Evolutionary conservation across 176 grass and related monocot species (phyloP).

Genomic region (sorghum (Sorghum bicolor)): Sorghum_bicolor_NCBIv3 NC_012870.2:64820501-64821000

Average conservation of each 20-base stretch:
- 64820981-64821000: background rate
- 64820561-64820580: conserved; percentile 22
- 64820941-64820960: background rate
- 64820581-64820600: conserved; percentile 96
- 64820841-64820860: background rate
- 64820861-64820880: background rate
- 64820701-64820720: conserved; percentile 91
- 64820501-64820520: background rate
- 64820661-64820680: conserved; percentile 82
- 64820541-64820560: conserved; percentile 1
- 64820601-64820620: conserved; percentile 96
- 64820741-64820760: conserved; percentile 41
- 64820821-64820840: background rate
- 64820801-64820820: background rate
- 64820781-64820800: background rate
- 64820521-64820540: background rate
- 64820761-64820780: background rate
- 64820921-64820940: background rate
- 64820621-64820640: conserved; percentile 94
- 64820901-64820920: background rate
- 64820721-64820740: conserved; percentile 84
- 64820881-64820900: background rate
- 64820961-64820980: background rate
- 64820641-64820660: conserved; percentile 76
- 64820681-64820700: conserved; percentile 93